Base-by-base conservation (phyloP, 257 asterid genomes). In the Solanum tarapatanum region DNA sequence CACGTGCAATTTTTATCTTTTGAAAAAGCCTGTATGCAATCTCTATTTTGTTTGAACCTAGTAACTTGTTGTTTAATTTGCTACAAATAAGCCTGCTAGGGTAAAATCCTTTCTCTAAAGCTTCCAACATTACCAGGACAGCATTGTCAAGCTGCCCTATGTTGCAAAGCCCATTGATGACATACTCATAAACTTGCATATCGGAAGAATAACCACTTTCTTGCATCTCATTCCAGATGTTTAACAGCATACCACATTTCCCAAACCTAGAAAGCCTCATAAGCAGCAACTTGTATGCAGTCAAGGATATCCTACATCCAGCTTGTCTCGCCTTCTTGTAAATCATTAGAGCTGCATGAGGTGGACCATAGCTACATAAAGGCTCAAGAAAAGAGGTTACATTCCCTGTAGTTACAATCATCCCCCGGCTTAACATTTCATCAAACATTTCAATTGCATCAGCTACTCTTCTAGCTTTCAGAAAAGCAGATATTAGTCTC, bases 321-420 rank as follows among this genome's bases (percentile, higher is more conserved):
- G 91, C 92, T 90, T 95, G 93, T 89, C 91, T 93, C 5, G 98
- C 98, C 91, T 93, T 94, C 89, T 94, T 93, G 75, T 97, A 94
- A 62, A 97, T 90, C 94, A 93, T 88, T 91, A 97, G 82, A 19
- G 98, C 98, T 84, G 99, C 98, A 86, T 97, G 93, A 51, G 99
- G 99, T 33, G 98, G 99, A 55, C 99, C 99, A 36, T 97, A 94
- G 88, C 95, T 84, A 85, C 98, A 95, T 93, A 96, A 79, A 68
- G 95, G 95, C 82, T 89, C 93, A 26, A 95, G 89, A 73, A 97
- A 93, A 41, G 92, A 91, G 51, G 98, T 94, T 76, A 95, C 85
- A 23, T 88, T 90, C 69, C 99, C 98, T 2, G 94, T 89, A 7
- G 94, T 51, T 48, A 98, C 98, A 90, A 90, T 76, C 12, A 95